Percentiles rank a stretch among this genome's conserved stretches.
Evolutionary conservation across 1,284 basidiomycete genomes (phyloP).

Genomic region (Coniophora puteana): DNA sequence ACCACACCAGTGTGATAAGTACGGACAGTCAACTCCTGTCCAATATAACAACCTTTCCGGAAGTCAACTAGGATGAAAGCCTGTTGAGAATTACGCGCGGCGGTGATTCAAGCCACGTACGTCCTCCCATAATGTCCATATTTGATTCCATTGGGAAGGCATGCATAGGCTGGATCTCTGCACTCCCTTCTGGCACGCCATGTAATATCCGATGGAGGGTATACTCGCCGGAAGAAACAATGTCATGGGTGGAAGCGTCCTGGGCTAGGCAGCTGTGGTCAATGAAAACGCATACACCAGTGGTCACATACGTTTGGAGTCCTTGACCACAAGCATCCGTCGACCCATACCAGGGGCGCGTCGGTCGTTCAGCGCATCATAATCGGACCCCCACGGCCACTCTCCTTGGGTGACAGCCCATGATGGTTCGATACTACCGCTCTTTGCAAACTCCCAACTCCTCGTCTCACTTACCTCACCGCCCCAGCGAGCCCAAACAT

Average conservation of each 20-base stretch:
- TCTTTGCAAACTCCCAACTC: conserved; percentile 55
- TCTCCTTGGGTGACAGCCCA: conserved; percentile 42
- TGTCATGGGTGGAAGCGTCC: conserved; percentile 52
- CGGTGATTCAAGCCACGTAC: conserved; percentile 44
- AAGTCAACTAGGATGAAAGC: conserved; percentile 76
- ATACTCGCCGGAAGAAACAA: conserved; percentile 56
- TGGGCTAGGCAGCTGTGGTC: conserved; percentile 37
- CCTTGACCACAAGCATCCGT: conserved; percentile 66
- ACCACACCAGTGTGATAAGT: conserved; percentile 95
- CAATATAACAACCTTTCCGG: conserved; percentile 96
- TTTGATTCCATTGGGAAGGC: conserved; percentile 94
- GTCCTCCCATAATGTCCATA: conserved; percentile 88
- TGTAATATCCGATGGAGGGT: conserved; percentile 75
- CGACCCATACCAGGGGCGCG: conserved; percentile 78
- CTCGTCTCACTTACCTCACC: conserved; percentile 39
- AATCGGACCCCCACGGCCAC: conserved; percentile 62
- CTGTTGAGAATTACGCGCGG: conserved; percentile 4
- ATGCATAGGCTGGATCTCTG: conserved; percentile 74
- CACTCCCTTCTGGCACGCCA: conserved; percentile 85
- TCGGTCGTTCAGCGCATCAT: conserved; percentile 58
- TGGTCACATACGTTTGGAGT: conserved; percentile 61
- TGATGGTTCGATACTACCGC: conserved; percentile 65
- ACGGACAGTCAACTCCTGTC: conserved; percentile 95
- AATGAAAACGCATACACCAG: conserved; percentile 5
- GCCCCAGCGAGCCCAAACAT: conserved; percentile 82